phyloP scores from a whole-genome alignment of 768 basidiomycete species.

The Calocera cornea region DNA sequence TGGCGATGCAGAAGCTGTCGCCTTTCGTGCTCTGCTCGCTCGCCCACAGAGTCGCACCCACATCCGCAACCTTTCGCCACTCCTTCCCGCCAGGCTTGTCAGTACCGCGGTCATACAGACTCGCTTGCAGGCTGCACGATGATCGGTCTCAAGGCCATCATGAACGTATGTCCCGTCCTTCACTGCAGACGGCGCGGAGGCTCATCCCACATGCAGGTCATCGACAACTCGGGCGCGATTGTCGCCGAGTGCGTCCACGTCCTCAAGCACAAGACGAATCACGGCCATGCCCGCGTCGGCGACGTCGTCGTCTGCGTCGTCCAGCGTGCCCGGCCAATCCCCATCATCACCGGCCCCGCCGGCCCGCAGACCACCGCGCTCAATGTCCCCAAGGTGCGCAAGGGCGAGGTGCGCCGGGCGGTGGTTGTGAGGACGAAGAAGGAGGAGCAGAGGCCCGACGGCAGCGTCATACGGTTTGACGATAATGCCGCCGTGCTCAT shows the following conservation, averaged over 20 bases:
- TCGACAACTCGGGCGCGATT: constrained; percentile 94
- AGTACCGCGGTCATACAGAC: too few relatives aligned
- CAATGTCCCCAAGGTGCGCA: constrained; percentile 58
- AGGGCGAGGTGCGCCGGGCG: constrained; percentile 89
- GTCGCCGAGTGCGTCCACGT: constrained; percentile 94
- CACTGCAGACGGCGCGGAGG: not conserved
- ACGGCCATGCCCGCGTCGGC: constrained; percentile 84
- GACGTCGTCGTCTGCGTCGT: constrained; percentile 95
- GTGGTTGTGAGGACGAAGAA: constrained; percentile 92
- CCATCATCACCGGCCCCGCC: constrained; percentile 31
- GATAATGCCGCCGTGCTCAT: constrained; percentile 91
- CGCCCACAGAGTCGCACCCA: not conserved
- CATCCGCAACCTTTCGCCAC: not conserved
- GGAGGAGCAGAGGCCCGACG: constrained; percentile 72
- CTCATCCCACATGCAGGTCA: constrained; percentile 41
- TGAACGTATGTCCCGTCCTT: constrained; percentile 47
- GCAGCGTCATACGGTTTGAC: constrained; percentile 77
- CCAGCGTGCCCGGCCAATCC: constrained; percentile 74
- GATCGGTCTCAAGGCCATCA: constrained; percentile 89
- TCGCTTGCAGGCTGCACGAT: constrained; percentile 41
- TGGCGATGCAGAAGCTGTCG: not conserved
- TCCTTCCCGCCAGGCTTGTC: too few relatives aligned
- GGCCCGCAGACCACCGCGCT: constrained; percentile 37
- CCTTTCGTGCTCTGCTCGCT: not conserved
- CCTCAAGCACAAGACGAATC: constrained; percentile 88